Evolutionary conservation across 306 rosid species (phyloP).

Genomic region (Medicago lupulina): DNA sequence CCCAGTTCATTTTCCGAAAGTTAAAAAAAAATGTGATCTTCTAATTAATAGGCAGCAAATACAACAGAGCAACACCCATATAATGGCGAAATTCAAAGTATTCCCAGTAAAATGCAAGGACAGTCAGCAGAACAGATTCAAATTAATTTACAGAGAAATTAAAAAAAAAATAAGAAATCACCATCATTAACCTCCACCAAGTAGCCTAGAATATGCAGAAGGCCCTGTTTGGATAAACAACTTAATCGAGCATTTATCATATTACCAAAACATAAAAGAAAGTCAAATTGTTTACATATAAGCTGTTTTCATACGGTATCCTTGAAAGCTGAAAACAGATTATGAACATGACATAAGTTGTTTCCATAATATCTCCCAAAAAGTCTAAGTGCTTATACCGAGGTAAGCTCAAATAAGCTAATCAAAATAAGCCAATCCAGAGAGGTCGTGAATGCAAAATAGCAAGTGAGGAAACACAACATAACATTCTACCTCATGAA

Average conservation of each 20-base stretch:
- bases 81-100: not conserved
- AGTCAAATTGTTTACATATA: not conserved
- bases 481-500: not conserved
- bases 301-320: not conserved
- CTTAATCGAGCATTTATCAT: not conserved
- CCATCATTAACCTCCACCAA: conserved; percentile 17
- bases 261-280: not conserved
- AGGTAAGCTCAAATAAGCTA: not conserved
- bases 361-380: not conserved
- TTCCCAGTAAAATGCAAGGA: conserved; percentile 13
- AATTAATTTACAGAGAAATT: not conserved
- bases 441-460: not conserved
- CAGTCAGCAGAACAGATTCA: not conserved
- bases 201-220: conserved; percentile 9
- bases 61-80: not conserved
- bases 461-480: not conserved
- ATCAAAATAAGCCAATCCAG: not conserved
- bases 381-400: not conserved
- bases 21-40: not conserved
- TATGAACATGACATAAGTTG: not conserved
- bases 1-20: not conserved
- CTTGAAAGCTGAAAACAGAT: not conserved
- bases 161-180: not conserved
- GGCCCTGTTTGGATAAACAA: not conserved
- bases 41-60: conserved; percentile 17